Evolutionary conservation across 2,329 filamentous ascomycete genomes (phyloP), one percentile per base, ranked within the genome.

Genomic region (Pyrenochaeta sp.): DNA sequence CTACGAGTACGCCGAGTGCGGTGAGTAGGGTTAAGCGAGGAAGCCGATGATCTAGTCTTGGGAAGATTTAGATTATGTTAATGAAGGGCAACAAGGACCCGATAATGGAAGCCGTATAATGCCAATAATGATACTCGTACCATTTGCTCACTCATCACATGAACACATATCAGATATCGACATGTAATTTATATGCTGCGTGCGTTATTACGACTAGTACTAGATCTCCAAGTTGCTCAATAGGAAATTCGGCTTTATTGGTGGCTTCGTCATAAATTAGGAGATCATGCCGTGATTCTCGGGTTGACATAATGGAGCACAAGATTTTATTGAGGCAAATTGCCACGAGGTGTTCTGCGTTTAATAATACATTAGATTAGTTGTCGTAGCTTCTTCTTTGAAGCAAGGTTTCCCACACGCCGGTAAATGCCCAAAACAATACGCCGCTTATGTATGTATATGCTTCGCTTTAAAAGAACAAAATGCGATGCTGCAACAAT

Each of bases 1-100:
- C 68, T 6, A 66, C 67, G 5, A 68, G 64, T 34, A 68, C 63
- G n/a, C 63, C 70, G 19, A 69, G 56, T 53, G 19, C 52, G 7
- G 48, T 44, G 24, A 58, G 50, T 27, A 45, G 52, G 42, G 36
- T 56, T 2, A 57, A 57, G 54, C 51, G 51, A 34, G 45, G 54
- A 25, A 25, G 40, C 10, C 19, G 22, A 25, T 25, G 12, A 19
- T 39, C 15, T 37, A 37, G 47, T 24, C 15, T 13, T 39, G 2
- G n/a, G 15, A 15, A 28, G 42, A 9, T 9, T 30, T 30, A 30
- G 9, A 30, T 19, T 19, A 19, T 19, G 19, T 19, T 19, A 19
- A 19, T 19, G 19, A 19, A 19, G 19, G 19, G 19, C 19, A 19
- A 19, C 19, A 19, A 19, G 19, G 30, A 32, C 10, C 30, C 34